These are phyloP conservation scores for Astrothelium macrocarpum DNA, from an alignment of 495 filamentous ascomycete genomes.

Conservation along the genomic window DNA sequence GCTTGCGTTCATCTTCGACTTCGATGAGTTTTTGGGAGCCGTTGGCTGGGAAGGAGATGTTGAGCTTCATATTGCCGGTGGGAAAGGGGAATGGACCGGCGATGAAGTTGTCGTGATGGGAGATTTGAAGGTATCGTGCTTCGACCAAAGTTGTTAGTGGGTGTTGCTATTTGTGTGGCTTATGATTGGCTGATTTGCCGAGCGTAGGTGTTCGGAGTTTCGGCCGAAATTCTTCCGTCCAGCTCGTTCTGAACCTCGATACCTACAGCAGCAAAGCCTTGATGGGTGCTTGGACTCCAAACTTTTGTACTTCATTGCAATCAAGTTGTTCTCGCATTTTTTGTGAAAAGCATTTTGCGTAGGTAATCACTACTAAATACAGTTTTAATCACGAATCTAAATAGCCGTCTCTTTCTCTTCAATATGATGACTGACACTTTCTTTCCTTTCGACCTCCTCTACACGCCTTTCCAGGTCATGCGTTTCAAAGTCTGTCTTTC, in stretches of 20 bases:
- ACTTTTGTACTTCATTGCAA: too few relatives aligned
- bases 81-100: background rate
- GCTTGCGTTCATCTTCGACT: constrained; percentile 93
- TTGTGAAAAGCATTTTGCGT: too few relatives aligned
- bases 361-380: too few relatives aligned
- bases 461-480: constrained; percentile 37
- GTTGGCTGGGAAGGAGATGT: constrained; percentile 97
- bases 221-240: background rate
- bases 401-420: background rate
- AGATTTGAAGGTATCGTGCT: background rate
- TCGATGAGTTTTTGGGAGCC: constrained; percentile 98
- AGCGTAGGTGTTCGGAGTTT: background rate
- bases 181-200: constrained; percentile 1
- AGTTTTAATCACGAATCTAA: too few relatives aligned
- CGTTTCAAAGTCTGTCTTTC: constrained; percentile 31
- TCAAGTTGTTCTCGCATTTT: too few relatives aligned
- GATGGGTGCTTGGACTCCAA: too few relatives aligned
- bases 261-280: too few relatives aligned
- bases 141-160: background rate
- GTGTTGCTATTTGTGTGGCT: background rate
- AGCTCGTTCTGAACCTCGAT: background rate
- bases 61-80: constrained; percentile 71
- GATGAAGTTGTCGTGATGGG: background rate
- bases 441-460: constrained; percentile 38
- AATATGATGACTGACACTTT: constrained; percentile 21